Evolutionary conservation across 768 basidiomycete genomes (phyloP).

Genomic region (Agrocybe chaxingu): DNA sequence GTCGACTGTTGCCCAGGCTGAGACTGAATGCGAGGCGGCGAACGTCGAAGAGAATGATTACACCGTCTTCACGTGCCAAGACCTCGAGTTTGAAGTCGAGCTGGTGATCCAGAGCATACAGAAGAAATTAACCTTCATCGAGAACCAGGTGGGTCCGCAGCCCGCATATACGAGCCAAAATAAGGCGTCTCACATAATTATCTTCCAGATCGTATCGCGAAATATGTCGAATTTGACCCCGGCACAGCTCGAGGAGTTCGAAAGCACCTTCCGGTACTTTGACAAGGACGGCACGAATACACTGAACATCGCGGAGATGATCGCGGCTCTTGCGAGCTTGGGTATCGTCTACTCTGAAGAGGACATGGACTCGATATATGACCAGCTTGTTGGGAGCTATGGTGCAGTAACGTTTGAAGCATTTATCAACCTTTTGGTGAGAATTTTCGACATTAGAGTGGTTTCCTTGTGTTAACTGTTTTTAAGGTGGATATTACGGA

Average conservation of each 20-base stretch:
- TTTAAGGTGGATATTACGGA: conserved; percentile 89
- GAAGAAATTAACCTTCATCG: conserved; percentile 93
- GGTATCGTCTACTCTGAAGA: conserved; percentile 94
- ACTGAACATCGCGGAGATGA: conserved; percentile 79
- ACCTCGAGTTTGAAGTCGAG: conserved; percentile 87
- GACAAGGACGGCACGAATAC: conserved; percentile 93
- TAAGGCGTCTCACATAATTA: conserved; percentile 1
- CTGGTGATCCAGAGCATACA: conserved; percentile 75
- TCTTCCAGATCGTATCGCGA: conserved; percentile 79
- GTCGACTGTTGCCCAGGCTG: conserved; percentile 54
- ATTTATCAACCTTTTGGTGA: conserved; percentile 88
- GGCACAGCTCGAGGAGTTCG: conserved; percentile 94
- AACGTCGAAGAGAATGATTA: conserved; percentile 98
- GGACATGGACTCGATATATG: conserved; percentile 82
- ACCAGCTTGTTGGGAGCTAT: conserved; percentile 74
- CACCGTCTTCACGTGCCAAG: conserved; percentile 85
- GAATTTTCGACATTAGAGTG: conserved; percentile 12
- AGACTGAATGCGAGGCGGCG: conserved; percentile 75
- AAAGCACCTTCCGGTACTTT: conserved; percentile 96
- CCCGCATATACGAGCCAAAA: background rate
- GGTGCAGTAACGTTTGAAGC: conserved; percentile 92
- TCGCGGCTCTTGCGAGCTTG: conserved; percentile 90
- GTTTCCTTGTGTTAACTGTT: background rate
- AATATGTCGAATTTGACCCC: conserved; percentile 95
- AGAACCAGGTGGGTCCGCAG: conserved; percentile 73